These are phyloP conservation scores for Solanum lycopersicoides DNA, from an alignment of 257 asterid species.

Conservation along the genomic window DNA sequence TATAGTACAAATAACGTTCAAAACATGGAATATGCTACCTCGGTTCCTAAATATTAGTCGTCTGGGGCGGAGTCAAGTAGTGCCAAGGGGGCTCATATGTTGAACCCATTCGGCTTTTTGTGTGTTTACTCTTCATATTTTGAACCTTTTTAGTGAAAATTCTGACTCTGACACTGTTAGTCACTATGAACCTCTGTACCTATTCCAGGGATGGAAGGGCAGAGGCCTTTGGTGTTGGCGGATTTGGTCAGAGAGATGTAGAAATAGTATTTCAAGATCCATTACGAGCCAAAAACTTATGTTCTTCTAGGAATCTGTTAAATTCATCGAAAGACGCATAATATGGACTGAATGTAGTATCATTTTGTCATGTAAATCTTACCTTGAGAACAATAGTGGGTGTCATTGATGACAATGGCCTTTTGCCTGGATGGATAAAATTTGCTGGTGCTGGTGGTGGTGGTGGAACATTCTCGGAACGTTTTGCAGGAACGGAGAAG, in stretches of 20 bases:
- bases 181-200: background rate
- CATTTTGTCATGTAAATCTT: background rate
- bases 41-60: background rate
- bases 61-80: background rate
- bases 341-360: background rate
- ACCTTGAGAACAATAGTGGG: constrained; percentile 63
- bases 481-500: constrained; percentile 40
- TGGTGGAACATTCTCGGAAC: constrained; percentile 13
- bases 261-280: background rate
- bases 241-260: background rate
- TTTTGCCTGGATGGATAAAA: constrained; percentile 50
- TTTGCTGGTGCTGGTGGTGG: constrained; percentile 61
- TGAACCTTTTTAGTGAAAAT: no score
- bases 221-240: background rate
- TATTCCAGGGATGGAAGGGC: background rate
- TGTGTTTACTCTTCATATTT: no score
- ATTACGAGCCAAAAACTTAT: background rate
- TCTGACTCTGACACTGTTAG: no score
- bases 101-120: background rate
- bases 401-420: constrained; percentile 72
- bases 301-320: background rate
- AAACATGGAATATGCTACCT: background rate
- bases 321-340: background rate
- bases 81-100: background rate
- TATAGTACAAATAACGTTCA: background rate